phyloP scores from a whole-genome alignment of 2,329 filamentous ascomycete species.

The Aspergillus brunneoviolaceus region DNA sequence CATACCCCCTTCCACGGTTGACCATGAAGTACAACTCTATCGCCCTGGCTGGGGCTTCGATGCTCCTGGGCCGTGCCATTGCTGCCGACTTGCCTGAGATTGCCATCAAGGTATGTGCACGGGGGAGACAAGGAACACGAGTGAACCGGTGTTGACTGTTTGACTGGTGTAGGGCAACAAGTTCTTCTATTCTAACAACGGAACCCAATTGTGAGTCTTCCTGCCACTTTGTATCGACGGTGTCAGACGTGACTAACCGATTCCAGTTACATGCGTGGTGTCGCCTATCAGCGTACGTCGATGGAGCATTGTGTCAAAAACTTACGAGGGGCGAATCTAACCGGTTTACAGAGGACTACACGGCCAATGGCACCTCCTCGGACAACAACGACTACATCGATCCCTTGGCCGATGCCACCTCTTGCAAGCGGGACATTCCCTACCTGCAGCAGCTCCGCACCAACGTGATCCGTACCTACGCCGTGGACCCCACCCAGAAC shows the following conservation, averaged over 20 bases:
- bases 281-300: conserved; percentile 78
- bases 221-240: no score
- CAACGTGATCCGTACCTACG: conserved; percentile 94
- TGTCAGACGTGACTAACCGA: background rate
- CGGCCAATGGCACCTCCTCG: conserved; percentile 48
- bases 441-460: conserved; percentile 75
- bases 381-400: conserved; percentile 65
- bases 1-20: conserved; percentile 16
- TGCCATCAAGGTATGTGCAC: conserved; percentile 59
- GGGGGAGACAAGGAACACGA: background rate
- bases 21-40: conserved; percentile 56
- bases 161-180: conserved; percentile 62
- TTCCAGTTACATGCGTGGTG: conserved; percentile 75
- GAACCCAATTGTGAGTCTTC: conserved; percentile 64
- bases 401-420: conserved; percentile 69
- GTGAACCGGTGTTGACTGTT: background rate
- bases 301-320: background rate
- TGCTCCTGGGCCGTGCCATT: conserved; percentile 52
- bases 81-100: conserved; percentile 59
- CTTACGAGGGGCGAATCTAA: conserved; percentile 18
- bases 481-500: conserved; percentile 75
- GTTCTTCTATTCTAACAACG: conserved; percentile 85
- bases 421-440: conserved; percentile 83
- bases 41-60: conserved; percentile 51
- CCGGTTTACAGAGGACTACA: conserved; percentile 43